Base-by-base conservation (phyloP, 495 filamentous ascomycete species). In the Penicillium coffeae region DNA sequence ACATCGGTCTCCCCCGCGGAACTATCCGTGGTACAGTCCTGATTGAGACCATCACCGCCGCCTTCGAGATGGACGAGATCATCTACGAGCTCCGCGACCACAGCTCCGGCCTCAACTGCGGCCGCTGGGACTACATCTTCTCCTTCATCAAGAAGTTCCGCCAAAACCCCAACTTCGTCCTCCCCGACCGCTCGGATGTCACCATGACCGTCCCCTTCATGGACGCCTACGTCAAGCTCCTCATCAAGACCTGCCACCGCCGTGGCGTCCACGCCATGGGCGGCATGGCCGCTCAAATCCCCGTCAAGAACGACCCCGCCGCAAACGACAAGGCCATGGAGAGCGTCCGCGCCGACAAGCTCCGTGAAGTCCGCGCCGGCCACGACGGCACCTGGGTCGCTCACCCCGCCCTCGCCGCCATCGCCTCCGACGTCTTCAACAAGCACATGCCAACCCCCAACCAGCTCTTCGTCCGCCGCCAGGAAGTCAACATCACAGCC, bases 61-160 rank as follows among this genome's bases (percentile, higher is more conserved):
- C 90, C n/a, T 99, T 99, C 58, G 94, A 99, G 77, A 99, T 99
- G 93, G 93, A 99, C 50, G 93, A 98, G 85, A 97, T 98, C 71
- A 97, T 99, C 70, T 99, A 96, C 74, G 93, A 99, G 71, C 85
- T 99, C 52, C 88, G 93, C 32, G 92, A 97, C 64, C 93, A 99
- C 77, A 89, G 84, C 70, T 86, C 93, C 9, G 93, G 93, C 44
- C 80, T 99, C 54, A 99, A 99, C 79, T 99, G 93, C 71, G 93
- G 93, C 42, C 87, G 93, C 42, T 99, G 93, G 93, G 93, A 99
- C 66, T 99, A 99, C 79, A 97, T 99, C 74, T 98, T 99, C 79
- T 92, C 85, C 68, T 89, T 93, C 63, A 99, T 99, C 79, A 99
- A 99, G 80, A 96, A 95, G 73, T 96, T 97, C 85, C 88, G 94